Evolutionary conservation across 345 rosid genomes (phyloP), one percentile per base, ranked within the genome.

Genomic region (Linum trigynum): DNA sequence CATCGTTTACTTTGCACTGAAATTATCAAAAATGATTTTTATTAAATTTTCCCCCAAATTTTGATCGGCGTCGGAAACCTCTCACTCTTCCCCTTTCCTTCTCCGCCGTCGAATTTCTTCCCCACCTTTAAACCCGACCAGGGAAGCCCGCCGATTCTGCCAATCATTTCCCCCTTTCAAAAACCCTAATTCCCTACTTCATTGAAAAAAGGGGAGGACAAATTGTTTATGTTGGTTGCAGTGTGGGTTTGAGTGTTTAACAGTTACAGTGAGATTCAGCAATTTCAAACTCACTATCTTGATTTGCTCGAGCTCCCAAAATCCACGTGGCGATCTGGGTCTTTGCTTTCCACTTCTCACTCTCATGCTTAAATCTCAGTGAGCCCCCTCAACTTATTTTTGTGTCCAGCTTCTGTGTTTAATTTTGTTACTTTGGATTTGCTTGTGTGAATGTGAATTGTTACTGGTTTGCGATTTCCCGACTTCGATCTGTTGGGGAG

Each of bases 321-420:
- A 63, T 80, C 78, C 82, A 79, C 84, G 79, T 77, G 79, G 70
- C 82, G 86, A 86, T 87, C 97, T 82, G 76, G 76, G 70, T 73
- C 59, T 70, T 23, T 64, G 78, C 79, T 65, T 80, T 23, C 32
- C 75, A 62, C 80, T 77, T 81, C 76, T 39, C 69, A 69, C 65
- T 72, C 67, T 76, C 9, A 15, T 56, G 85, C 80, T 77, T 74
- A 75, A 80, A 72, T 81, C 71, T 82, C 71, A 68, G 97, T 84
- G 74, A 82, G 90, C 77, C 65, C 51, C 3, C 32, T 23, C 32
- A 23, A 23, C 32, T 23, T 23, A 23, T 23, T 23, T 23, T 23
- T 23, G 32, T 23, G 32, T 23, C 48, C 36, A 16, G 10, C 38
- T 32, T 17, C 10, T 57, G 16, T 56, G 7, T 56, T 62, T 42